phyloP scores from a whole-genome alignment of 2,329 filamentous ascomycete genomes.

The Dryadomyces sulphureus region DNA sequence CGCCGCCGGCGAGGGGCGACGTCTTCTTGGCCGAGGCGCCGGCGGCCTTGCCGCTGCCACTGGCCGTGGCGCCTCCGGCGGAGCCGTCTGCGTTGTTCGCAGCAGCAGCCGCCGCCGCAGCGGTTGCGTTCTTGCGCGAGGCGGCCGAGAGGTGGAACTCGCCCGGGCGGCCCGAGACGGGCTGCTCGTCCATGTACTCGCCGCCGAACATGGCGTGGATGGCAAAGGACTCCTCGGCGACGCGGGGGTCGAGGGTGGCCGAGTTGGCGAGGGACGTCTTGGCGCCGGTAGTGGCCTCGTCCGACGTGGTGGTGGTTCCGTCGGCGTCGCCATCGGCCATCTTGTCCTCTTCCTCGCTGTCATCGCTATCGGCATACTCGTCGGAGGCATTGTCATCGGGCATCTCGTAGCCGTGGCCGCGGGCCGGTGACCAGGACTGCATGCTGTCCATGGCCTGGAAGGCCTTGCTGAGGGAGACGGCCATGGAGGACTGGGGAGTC shows the following conservation, averaged over 20 bases:
- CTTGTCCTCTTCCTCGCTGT: slow-evolving; percentile 3
- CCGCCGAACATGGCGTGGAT: slow-evolving; percentile 44
- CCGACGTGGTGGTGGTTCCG: not conserved
- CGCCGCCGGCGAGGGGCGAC: slow-evolving; percentile 15
- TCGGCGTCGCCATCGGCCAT: slow-evolving; percentile 3
- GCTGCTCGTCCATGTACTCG: slow-evolving; percentile 54
- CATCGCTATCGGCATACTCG: not conserved
- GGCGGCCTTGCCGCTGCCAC: not conserved
- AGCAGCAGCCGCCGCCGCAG: not conserved
- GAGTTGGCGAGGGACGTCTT: not conserved
- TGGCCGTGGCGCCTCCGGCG: not conserved
- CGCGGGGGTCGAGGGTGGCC: slow-evolving; percentile 23
- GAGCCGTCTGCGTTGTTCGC: not conserved
- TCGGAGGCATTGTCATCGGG: slow-evolving; percentile 13
- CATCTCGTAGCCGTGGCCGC: slow-evolving; percentile 35
- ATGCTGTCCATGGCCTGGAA: slow-evolving; percentile 35
- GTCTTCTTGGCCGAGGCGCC: not conserved
- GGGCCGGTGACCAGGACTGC: slow-evolving; percentile 38
- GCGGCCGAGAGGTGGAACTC: slow-evolving; percentile 49
- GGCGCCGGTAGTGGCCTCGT: not conserved
- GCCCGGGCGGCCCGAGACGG: slow-evolving; percentile 50
- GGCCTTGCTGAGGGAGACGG: slow-evolving; percentile 36
- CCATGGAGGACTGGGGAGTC: slow-evolving; percentile 33
- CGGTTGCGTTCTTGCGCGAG: slow-evolving; percentile 25
- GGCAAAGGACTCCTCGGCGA: slow-evolving; percentile 42